Conservation (phyloP, 2,329 filamentous ascomycete genomes). For the Calycina herbarum region DNA sequence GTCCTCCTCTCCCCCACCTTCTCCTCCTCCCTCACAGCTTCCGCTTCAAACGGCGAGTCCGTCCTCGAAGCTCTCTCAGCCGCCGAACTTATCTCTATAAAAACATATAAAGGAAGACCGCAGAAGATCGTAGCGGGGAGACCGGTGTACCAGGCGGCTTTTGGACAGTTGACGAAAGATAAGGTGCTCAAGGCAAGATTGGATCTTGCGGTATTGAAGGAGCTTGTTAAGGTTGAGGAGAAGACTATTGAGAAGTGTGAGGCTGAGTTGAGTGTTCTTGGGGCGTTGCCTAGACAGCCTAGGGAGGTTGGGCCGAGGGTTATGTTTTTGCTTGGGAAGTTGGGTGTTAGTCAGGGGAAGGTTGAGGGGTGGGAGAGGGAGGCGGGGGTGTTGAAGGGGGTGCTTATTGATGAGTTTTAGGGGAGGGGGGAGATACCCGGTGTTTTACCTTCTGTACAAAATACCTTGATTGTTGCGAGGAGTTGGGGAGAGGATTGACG, state of each 20-base stretch:
- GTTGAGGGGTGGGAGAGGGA: slow-evolving; percentile 73
- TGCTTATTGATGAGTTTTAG: slow-evolving; percentile 53
- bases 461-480: neutral
- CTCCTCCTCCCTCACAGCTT: slow-evolving; percentile 52
- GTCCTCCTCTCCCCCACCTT: slow-evolving; percentile 77
- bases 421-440: neutral
- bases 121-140: slow-evolving; percentile 76
- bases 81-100: slow-evolving; percentile 80
- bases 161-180: slow-evolving; percentile 70
- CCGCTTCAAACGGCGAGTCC: slow-evolving; percentile 63
- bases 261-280: slow-evolving; percentile 71
- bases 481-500: neutral
- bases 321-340: slow-evolving; percentile 71
- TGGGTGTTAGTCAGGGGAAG: slow-evolving; percentile 72
- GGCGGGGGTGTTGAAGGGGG: slow-evolving; percentile 69
- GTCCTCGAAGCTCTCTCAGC: slow-evolving; percentile 80
- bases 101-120: slow-evolving; percentile 72
- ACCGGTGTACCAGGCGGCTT: slow-evolving; percentile 84
- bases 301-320: slow-evolving; percentile 65
- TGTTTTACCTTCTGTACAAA: neutral
- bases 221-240: slow-evolving; percentile 70
- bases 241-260: slow-evolving; percentile 77
- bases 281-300: slow-evolving; percentile 68
- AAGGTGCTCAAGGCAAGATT: slow-evolving; percentile 71
- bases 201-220: slow-evolving; percentile 67